Conservation (phyloP, 2,329 filamentous ascomycete genomes). For the Paracoccidioides brasiliensis region DNA sequence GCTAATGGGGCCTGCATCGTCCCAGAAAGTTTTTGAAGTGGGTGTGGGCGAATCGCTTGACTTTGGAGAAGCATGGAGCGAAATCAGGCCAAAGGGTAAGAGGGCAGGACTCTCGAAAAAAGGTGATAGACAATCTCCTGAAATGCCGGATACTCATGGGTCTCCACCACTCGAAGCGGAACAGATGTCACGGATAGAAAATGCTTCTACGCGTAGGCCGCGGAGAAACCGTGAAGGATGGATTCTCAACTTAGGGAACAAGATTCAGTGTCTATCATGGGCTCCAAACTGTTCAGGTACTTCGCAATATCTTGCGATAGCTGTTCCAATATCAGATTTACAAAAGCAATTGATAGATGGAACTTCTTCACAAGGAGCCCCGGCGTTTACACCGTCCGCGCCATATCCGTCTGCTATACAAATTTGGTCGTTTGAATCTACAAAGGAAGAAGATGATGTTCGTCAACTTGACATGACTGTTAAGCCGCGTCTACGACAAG, state of each 20-base stretch:
- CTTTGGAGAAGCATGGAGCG: conserved; percentile 33
- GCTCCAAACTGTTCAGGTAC: conserved; percentile 31
- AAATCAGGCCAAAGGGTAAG: conserved; percentile 8
- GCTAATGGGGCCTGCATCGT: conserved; percentile 38
- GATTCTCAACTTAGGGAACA: conserved; percentile 44
- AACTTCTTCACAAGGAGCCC: conserved; percentile 19
- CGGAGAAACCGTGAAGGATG: conserved; percentile 33
- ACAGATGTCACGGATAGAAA: conserved; percentile 4
- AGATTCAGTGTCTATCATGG: conserved; percentile 39
- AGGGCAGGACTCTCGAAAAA: conserved; percentile 10
- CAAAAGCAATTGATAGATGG: conserved; percentile 22
- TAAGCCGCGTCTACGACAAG: conserved; percentile 35
- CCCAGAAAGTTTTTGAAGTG: conserved; percentile 33
- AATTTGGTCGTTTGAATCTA: conserved; percentile 44
- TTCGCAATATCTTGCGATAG: conserved; percentile 46
- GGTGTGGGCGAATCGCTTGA: conserved; percentile 31
- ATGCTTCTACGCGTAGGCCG: conserved; percentile 5
- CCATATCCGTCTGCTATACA: conserved; percentile 41
- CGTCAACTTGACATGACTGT: conserved; percentile 31
- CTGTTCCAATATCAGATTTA: conserved; percentile 26
- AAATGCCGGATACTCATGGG: neutral
- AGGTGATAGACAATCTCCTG: neutral
- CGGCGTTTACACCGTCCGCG: conserved; percentile 39
- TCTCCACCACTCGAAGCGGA: neutral
- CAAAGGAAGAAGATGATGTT: conserved; percentile 16